Evolutionary conservation across 805 yeast species (phyloP), one percentile per base, ranked within the genome.

Genomic region (Pichia membranifaciens): DNA sequence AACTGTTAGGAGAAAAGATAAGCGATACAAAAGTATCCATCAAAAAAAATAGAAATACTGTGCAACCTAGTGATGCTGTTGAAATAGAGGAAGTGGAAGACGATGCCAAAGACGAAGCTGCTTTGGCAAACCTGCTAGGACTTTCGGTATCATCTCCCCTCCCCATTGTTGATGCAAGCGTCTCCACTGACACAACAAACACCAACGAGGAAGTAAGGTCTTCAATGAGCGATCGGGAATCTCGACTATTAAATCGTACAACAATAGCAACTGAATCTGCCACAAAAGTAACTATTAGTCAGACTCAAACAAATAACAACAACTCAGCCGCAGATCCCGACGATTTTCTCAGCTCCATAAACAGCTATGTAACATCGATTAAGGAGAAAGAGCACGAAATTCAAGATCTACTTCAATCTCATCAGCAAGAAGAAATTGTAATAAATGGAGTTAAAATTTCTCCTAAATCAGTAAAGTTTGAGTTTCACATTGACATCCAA

Each of bases 341-440:
- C 10, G 50, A 47, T 25, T 47, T 47, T 39, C 23, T 47, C 7
- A 28, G 17, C 8, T 42, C 45, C 3, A 34, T 47, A 4, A 43
- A 38, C 9, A 34, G 40, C 34, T 47, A 37, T 35, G 41, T 47
- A 4, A 38, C 25, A n/a, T 22, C 6, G 2, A 25, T 43, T 10
- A 39, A 20, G 20, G 40, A 46, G 37, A 44, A 46, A 15, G 55
- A 56, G 20, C 15, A 33, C 9, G 54, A 52, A 31, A 33, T 53
- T 12, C 51, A 51, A 18, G 49, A 50, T 29, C 41, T 56, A 10
- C 31, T 58, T 34, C 51, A 56, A 37, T 46, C 52, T 17, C 53
- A 55, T 32, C 45, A 52, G 21, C 33, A 34, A 38, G 35, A 28
- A 5, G 41, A 33, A 5, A 7, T 43, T 12, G 21, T 9, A 12